Evolutionary conservation across 768 basidiomycete species (phyloP), one percentile per base, ranked within the genome.

Genomic region (Obba rivulosa): DNA sequence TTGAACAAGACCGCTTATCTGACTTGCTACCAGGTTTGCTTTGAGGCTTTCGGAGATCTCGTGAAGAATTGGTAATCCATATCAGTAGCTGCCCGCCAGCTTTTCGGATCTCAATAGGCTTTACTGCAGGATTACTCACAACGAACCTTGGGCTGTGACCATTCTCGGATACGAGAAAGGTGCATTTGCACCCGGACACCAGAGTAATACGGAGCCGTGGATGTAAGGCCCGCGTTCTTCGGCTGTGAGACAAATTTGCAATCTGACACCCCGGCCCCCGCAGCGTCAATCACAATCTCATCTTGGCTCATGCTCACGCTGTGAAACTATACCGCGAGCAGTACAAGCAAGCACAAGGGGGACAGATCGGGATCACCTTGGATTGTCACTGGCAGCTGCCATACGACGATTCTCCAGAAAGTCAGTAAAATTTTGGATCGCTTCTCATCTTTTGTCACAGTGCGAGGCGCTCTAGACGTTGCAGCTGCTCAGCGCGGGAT

Each of bases 331-430:
- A 87, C 57, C 77, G 83, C 21, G 75, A 81, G n/a, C 65, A 81
- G 46, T 89, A 78, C 73, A 81, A 85, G 65, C 50, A 73, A 2
- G 64, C 48, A 1, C 85, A 87, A 60, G 70, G 75, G 2, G 88
- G 85, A 21, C 69, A 74, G 53, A 85, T 88, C 53, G 86, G 85
- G 8, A 87, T 90, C 58, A 88, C 87, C 0, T 68, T 88, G 34
- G 87, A 87, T 56, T 81, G 82, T n/a, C 81, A 85, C 59, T 87
- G 83, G 83, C 71, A 77, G 25, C 78, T 82, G 61, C 86, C 87
- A 2, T 88, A 80, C 52, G 83, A 87, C 53, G 74, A 85, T 50
- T 71, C 64, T 24, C 79, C 77, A 8, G 79, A 82, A 57, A 87
- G 86, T 87, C 59, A 53, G 81, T 67, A 4, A 8, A 54, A 58